These are phyloP conservation scores for Mallotus nudiflorus DNA, from an alignment of 345 rosid genomes.

Conservation along the genomic window DNA sequence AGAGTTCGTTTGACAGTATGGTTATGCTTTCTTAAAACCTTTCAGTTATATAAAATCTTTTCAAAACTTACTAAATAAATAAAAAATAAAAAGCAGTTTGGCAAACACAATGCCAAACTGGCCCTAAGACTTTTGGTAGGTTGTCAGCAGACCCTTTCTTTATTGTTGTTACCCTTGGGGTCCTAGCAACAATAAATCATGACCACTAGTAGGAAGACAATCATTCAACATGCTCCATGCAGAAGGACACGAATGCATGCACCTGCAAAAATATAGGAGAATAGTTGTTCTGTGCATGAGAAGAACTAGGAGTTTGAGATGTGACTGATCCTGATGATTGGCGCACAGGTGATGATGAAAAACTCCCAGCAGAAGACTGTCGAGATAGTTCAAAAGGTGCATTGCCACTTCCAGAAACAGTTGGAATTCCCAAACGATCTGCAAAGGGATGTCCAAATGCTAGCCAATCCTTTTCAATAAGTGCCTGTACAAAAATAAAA, in stretches of 20 bases:
- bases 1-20: too few species aligned
- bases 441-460: conserved; percentile 99
- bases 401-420: conserved; percentile 55
- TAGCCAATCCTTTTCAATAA: conserved; percentile 96
- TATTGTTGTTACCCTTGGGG: neutral
- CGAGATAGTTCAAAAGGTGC: conserved; percentile 59
- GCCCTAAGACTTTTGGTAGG: too few species aligned
- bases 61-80: too few species aligned
- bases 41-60: too few species aligned
- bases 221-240: neutral
- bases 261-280: conserved; percentile 99
- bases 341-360: conserved; percentile 63
- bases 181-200: conserved; percentile 2
- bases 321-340: conserved; percentile 63
- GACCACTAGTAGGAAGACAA: neutral
- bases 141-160: too few species aligned
- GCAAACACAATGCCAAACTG: too few species aligned
- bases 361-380: conserved; percentile 76
- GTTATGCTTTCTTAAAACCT: too few species aligned
- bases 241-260: neutral
- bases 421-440: conserved; percentile 91
- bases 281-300: conserved; percentile 78
- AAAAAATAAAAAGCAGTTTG: too few species aligned
- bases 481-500: conserved; percentile 57
- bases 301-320: conserved; percentile 65